Evolutionary conservation across 2,329 filamentous ascomycete species (phyloP), one percentile per base, ranked within the genome.

Genomic region (Nakataea oryzae): DNA sequence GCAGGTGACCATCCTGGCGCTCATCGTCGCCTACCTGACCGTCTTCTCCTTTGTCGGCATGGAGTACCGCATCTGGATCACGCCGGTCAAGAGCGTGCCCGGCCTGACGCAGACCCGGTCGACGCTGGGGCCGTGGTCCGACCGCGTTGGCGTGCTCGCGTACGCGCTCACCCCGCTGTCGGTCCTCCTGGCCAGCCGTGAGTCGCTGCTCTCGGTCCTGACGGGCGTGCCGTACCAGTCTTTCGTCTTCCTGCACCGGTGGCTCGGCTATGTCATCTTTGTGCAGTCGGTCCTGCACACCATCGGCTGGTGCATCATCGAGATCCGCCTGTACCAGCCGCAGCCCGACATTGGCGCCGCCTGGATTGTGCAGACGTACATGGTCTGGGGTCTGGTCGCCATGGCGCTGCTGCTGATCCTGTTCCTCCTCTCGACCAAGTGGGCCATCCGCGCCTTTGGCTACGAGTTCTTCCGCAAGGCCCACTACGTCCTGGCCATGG

Each of bases 391-490:
- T 2, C 73, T 88, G 57, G 83, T 90, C 2, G 89, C 88, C 11
- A 84, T 90, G 75, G 75, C 81, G 6, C 72, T 91, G 6, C 73
- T 91, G 0, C 77, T 83, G 0, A 72, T 85, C 6, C 76, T 89
- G 61, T 86, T 85, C 63, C 80, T 78, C 0, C 73, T 75, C 1
- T 75, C 72, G 69, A 72, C 81, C 0, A 77, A 78, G 14, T 79
- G 78, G 70, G 86, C 79, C 0, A 88, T 91, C 63, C 79, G 81
- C 12, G 58, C 62, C 11, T 73, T 81, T 0, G 89, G 89, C 3
- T 91, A 93, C 71, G 89, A 92, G 68, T 86, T 88, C 73, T 92
- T 92, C 78, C 81, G 88, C 64, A 91, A 90, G 70, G 75, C 82
- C 0, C 89, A 92, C 70, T 90, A 90, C 67, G 76, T 91, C 14